Evolutionary conservation across 176 grass and related monocot species (phyloP), one percentile per base, ranked within the genome.

Genomic region (Eragrostis nindensis): DNA sequence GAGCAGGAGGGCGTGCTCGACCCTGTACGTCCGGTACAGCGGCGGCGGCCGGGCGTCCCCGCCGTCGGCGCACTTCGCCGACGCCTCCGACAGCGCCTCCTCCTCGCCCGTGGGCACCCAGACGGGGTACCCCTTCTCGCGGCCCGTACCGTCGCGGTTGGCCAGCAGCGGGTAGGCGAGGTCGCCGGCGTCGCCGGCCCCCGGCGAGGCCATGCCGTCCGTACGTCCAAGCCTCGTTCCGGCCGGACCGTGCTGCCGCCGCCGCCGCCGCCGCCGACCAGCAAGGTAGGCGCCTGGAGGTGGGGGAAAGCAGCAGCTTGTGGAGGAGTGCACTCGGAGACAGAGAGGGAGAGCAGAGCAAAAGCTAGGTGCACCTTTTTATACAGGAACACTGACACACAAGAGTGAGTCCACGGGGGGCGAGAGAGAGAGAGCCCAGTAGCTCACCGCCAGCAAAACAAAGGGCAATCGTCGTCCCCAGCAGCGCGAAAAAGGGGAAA

Each of bases 1-100:
- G 7, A 77, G 56, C 72, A 87, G 85, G 72, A 82, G 66, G 66
- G 13, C 16, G 14, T 66, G 55, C 38, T 70, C 77, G 79, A 87
- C 73, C 85, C 70, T 87, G 79, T 82, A 77, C 13, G 24, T 71
- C 55, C 79, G 73, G 73, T 71, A 87, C 79, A 87, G 45, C 85
- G 82, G 46, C 10, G 45, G 79, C 55, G 11, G 46, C 46, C 42
- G 42, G 42, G 42, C 42, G 42, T 8, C 9, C 42, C 4, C 42
- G 42, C 42, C 79, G 46, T 25, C 73, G 36, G 55, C 79, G 57
- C 36, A 54, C 45, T 82, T 73, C 19, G 60, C 76, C 19, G 15
- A 62, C 7, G 50, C 70, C 2, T 2, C 42, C 42, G 42, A 44
- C 21, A 24, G n/a, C 38, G 45, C 38, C 66, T 43, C 46, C 24